Base-by-base conservation (phyloP, 2,329 filamentous ascomycete species). In the Cladophialophora psammophila region DNA sequence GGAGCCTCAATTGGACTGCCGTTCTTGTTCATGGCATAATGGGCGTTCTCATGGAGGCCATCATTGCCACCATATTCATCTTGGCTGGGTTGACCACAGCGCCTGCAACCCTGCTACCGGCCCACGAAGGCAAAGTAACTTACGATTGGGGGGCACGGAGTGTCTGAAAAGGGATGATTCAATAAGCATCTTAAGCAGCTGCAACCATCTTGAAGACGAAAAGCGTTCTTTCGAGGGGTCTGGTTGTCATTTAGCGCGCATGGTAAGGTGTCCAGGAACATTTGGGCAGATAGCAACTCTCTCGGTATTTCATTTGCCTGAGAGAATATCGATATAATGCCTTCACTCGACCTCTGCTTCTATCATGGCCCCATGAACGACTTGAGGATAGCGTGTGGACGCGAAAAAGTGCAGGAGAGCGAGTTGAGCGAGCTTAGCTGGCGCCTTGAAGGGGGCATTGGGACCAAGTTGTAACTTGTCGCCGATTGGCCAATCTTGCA, bases 41-140 rank as follows among this genome's bases (percentile, higher is more conserved):
- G 79, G 77, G 80, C 5, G 76, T 85, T 6, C 65, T 86, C 31
- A 82, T 84, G 76, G 85, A 88, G 74, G 79, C 86, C 45, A 72
- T 80, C 7, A 78, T 84, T 20, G 79, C 85, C 2, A 53, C 78
- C 4, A 76, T 83, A 42, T 81, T 75, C 45, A 72, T 80, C n/a
- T 73, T 70, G n/a, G 69, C 74, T 9, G 76, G 78, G 1, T 67
- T 80, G 20, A 53, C 18, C 12, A 63, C 65, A 4, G 35, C 32
- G 5, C 35, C 58, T 13, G 42, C 36, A 34, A 18, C 18, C 31
- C 40, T 42, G 5, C 55, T 36, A 34, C 48, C n/a, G 36, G 40
- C 57, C 8, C 58, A 56, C 10, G 58, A 61, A 40, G 64, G 58
- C 36, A 56, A 66, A 34, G 58, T 58, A 1, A 32, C 13, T 8